Percentiles rank a stretch among this genome's conserved stretches.
Conservation (phyloP, 2,329 filamentous ascomycete species). For the Daldinia eschscholtzii region DNA sequence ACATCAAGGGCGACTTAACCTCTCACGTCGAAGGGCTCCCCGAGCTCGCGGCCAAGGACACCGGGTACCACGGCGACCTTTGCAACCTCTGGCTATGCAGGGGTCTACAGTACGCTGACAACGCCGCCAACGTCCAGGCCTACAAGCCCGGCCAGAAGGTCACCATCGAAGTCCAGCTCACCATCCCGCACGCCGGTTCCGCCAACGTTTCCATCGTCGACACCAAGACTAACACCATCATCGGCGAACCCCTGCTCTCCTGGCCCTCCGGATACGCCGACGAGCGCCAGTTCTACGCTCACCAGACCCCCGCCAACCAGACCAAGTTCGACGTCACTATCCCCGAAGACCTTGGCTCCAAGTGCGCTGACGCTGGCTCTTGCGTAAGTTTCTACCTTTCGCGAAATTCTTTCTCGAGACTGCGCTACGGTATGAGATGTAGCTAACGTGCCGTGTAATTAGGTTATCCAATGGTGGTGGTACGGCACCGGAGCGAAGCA, state of each 20-base stretch:
- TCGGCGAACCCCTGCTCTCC: constrained; percentile 52
- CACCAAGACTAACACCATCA: constrained; percentile 57
- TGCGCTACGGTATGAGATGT: neutral
- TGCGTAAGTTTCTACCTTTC: constrained; percentile 46
- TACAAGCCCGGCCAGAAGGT: constrained; percentile 59
- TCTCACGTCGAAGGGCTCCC: constrained; percentile 52
- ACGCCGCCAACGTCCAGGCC: constrained; percentile 54
- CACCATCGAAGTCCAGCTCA: constrained; percentile 58
- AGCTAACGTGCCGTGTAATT: constrained; percentile 10
- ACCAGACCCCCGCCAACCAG: constrained; percentile 47
- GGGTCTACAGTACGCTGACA: constrained; percentile 58
- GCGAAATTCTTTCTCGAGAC: neutral
- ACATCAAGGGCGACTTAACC: constrained; percentile 48
- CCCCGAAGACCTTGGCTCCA: constrained; percentile 44
- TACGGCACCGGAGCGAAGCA: constrained; percentile 50
- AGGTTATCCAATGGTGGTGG: constrained; percentile 53
- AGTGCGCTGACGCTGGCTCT: constrained; percentile 48
- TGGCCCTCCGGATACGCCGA: constrained; percentile 51
- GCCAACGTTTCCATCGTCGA: constrained; percentile 65
- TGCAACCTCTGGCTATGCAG: constrained; percentile 58
- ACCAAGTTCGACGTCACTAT: constrained; percentile 51
- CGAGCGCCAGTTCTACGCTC: constrained; percentile 48
- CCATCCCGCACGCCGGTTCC: constrained; percentile 61
- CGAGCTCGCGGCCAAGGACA: constrained; percentile 48
- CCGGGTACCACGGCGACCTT: constrained; percentile 43